These are phyloP conservation scores for Suillus clintonianus DNA, from an alignment of 768 basidiomycete species.

Conservation along the genomic window DNA sequence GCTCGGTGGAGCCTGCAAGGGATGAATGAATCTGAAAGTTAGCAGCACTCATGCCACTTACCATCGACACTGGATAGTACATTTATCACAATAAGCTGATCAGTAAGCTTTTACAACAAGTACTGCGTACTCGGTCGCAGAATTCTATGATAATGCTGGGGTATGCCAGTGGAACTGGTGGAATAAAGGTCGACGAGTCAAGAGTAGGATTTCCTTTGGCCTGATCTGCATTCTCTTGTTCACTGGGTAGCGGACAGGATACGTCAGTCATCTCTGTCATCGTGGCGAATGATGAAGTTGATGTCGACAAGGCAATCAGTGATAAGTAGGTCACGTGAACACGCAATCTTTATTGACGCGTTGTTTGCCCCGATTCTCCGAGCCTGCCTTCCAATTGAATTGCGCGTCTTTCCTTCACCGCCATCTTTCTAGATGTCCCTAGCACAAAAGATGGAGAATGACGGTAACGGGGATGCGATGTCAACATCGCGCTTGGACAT, in stretches of 20 bases:
- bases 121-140: conserved; percentile 75
- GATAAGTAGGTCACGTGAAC: conserved; percentile 33
- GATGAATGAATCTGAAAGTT: background rate
- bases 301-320: background rate
- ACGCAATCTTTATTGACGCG: conserved; percentile 45
- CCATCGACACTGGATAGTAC: conserved; percentile 71
- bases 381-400: conserved; percentile 1
- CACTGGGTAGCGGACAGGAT: conserved; percentile 25
- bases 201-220: conserved; percentile 22
- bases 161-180: conserved; percentile 46
- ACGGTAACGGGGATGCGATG: background rate
- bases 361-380: conserved; percentile 43
- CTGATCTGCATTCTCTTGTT: conserved; percentile 9
- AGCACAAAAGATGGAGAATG: background rate
- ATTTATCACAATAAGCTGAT: background rate
- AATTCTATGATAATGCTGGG: conserved; percentile 86
- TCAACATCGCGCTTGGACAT: conserved; percentile 2
- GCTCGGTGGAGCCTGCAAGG: conserved; percentile 82
- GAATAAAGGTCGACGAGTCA: conserved; percentile 56
- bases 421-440: background rate
- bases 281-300: background rate
- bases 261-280: conserved; percentile 26
- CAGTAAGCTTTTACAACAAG: conserved; percentile 2
- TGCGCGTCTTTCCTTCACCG: conserved; percentile 14
- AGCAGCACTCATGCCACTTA: conserved; percentile 33